These are phyloP conservation scores for Elasticomyces elasticus DNA, from an alignment of 495 filamentous ascomycete genomes.

Conservation along the genomic window DNA sequence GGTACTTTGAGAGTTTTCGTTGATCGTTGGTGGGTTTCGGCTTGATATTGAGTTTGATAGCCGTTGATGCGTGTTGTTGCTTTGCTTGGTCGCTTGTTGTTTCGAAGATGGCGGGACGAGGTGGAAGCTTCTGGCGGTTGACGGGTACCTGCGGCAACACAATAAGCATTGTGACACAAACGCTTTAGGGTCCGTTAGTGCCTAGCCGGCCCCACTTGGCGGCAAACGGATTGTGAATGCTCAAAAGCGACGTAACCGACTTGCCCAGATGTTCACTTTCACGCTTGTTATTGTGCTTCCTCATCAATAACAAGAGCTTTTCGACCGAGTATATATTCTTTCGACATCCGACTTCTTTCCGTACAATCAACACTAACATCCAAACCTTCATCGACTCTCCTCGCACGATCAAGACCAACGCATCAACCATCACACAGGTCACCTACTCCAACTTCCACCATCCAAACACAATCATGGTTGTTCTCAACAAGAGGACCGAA, in stretches of 20 bases:
- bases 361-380: too few species aligned
- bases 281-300: neutral
- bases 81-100: neutral
- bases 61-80: too few species aligned
- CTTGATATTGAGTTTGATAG: too few species aligned
- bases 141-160: neutral
- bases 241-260: neutral
- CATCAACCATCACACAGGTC: too few species aligned
- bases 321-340: neutral
- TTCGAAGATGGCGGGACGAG: neutral
- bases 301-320: neutral
- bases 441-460: neutral
- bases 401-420: too few species aligned
- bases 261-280: neutral
- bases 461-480: neutral
- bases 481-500: neutral
- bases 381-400: too few species aligned
- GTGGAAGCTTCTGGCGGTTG: too few species aligned
- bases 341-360: neutral
- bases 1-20: neutral
- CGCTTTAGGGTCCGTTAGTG: neutral
- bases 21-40: neutral
- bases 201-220: neutral
- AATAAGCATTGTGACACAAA: neutral
- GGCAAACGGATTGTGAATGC: neutral